These are phyloP conservation scores for Blepharisma japonicum DNA, from an alignment of 73 alveolate species.

Conservation along the genomic window DNA sequence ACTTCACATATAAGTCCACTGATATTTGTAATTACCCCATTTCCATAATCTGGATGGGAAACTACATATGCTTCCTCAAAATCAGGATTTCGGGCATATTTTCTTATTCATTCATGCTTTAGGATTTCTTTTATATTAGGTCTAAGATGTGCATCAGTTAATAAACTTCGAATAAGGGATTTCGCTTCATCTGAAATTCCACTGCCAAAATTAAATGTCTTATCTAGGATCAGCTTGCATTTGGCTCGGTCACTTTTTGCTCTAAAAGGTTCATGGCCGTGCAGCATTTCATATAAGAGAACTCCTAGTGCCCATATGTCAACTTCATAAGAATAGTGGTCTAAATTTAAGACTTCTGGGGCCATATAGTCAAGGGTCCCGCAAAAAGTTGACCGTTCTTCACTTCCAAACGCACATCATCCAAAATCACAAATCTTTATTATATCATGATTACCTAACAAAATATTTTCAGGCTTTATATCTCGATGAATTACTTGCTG, in stretches of 20 bases:
- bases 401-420: constrained; percentile 53
- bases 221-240: constrained; percentile 24
- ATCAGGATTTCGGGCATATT: background rate
- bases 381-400: constrained; percentile 77
- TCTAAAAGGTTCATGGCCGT: constrained; percentile 47
- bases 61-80: background rate
- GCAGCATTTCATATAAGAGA: constrained; percentile 42
- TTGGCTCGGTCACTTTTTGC: constrained; percentile 43
- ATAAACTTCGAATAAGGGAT: constrained; percentile 20
- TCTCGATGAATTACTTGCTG: constrained; percentile 55
- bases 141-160: constrained; percentile 39
- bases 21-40: background rate
- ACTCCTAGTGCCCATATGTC: constrained; percentile 93
- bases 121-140: constrained; percentile 32
- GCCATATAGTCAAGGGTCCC: constrained; percentile 96
- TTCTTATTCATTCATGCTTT: constrained; percentile 42
- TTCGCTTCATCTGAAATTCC: constrained; percentile 37
- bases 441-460: background rate
- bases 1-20: constrained; percentile 19
- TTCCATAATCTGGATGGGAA: background rate
- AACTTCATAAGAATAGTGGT: constrained; percentile 80
- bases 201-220: constrained; percentile 30
- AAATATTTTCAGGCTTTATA: constrained; percentile 49
- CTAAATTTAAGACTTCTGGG: constrained; percentile 83
- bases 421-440: constrained; percentile 69